phyloP scores from a whole-genome alignment of 257 asterid species.

The Cordia subcordata region DNA sequence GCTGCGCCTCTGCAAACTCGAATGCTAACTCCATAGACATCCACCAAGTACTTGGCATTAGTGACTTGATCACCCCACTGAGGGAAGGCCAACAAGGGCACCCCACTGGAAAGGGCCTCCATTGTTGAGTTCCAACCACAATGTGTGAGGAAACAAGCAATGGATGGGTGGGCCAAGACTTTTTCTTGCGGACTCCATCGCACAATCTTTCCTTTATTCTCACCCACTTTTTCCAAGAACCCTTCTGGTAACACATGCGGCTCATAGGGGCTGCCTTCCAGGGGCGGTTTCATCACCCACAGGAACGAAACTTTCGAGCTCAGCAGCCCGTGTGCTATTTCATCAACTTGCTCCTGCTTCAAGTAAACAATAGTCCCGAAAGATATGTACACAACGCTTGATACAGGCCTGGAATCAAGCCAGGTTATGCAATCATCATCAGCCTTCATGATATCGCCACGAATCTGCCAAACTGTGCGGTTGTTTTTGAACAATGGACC shows the following conservation, averaged over 20 bases:
- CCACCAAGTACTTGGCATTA: conserved; percentile 80
- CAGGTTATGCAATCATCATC: conserved; percentile 37
- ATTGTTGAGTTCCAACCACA: no score
- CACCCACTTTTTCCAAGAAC: conserved; percentile 49
- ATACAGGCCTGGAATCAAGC: conserved; percentile 46
- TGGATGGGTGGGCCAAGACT: no score
- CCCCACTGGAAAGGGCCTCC: no score
- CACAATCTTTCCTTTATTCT: conserved; percentile 49
- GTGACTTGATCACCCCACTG: no score
- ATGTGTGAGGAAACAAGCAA: no score
- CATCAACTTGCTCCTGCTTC: no score
- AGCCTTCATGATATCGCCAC: conserved; percentile 40
- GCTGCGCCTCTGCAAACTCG: conserved; percentile 66
- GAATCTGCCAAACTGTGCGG: conserved; percentile 1
- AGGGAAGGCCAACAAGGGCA: no score
- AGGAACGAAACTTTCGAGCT: conserved; percentile 43
- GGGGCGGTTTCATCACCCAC: conserved; percentile 63
- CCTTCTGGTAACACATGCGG: conserved; percentile 46
- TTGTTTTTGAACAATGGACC: conserved; percentile 58
- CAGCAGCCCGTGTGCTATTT: no score
- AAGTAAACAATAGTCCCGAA: conserved; percentile 64
- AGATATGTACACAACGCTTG: conserved; percentile 69
- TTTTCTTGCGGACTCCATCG: conserved; percentile 82
- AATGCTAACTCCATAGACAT: conserved; percentile 55
- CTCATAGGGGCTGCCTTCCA: neutral